phyloP scores from a whole-genome alignment of 2,329 filamentous ascomycete genomes.

The Penicillium sclerotiorum region DNA sequence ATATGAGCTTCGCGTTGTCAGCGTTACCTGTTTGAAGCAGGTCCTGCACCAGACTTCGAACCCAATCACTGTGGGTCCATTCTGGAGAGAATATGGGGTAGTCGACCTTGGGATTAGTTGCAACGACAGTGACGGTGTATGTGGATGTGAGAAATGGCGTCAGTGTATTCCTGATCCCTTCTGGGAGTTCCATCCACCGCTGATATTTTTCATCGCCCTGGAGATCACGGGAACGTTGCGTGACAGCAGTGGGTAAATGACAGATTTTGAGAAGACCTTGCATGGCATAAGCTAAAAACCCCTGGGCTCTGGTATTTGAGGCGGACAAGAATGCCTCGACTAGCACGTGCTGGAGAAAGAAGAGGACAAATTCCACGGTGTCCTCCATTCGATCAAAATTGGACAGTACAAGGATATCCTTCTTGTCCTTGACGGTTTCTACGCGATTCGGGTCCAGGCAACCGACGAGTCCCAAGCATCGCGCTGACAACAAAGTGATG shows the following conservation, averaged over 20 bases:
- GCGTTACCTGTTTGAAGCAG: conserved; percentile 78
- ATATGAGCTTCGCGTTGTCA: conserved; percentile 73
- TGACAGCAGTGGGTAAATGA: conserved; percentile 65
- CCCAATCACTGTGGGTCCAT: conserved; percentile 76
- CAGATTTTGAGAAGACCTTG: conserved; percentile 83
- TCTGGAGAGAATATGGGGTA: conserved; percentile 79
- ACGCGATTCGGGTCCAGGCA: conserved; percentile 90
- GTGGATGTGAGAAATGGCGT: conserved; percentile 84
- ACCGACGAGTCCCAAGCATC: conserved; percentile 84
- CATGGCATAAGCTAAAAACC: conserved; percentile 91
- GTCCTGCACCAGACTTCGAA: conserved; percentile 78
- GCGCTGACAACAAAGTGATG: conserved; percentile 73
- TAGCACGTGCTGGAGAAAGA: conserved; percentile 81
- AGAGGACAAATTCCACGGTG: conserved; percentile 81
- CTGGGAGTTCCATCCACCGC: conserved; percentile 78
- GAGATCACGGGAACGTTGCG: conserved; percentile 54
- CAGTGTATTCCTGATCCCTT: conserved; percentile 76
- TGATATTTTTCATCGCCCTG: conserved; percentile 65
- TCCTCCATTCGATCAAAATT: conserved; percentile 82
- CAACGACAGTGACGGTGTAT: conserved; percentile 71
- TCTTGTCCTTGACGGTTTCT: conserved; percentile 75
- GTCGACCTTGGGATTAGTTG: conserved; percentile 54
- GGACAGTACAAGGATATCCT: conserved; percentile 80
- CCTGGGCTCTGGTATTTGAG: conserved; percentile 83
- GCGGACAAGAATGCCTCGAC: conserved; percentile 90